Percentiles rank a stretch among this genome's conserved stretches.
These are phyloP conservation scores for Pseudocercospora fijiensis DNA, from an alignment of 2,329 filamentous ascomycete genomes.

Conservation along the genomic window DNA sequence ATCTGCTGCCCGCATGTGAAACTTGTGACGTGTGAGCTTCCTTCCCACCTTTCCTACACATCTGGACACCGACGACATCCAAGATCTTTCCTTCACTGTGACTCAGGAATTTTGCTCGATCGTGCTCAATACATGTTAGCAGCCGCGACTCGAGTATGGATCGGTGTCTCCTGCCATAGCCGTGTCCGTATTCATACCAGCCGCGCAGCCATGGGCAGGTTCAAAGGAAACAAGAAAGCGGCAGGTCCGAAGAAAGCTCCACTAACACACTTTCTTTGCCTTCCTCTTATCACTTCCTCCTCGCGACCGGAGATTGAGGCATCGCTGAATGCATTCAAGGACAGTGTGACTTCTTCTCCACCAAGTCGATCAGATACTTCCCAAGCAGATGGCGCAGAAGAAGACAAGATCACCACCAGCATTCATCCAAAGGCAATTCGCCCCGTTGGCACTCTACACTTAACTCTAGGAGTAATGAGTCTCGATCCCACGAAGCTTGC, in stretches of 20 bases:
- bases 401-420: background rate
- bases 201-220: background rate
- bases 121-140: background rate
- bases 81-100: background rate
- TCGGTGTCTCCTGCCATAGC: background rate
- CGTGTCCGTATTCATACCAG: background rate
- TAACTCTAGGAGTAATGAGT: constrained; percentile 85
- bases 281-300: constrained; percentile 64
- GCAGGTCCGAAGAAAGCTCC: constrained; percentile 41
- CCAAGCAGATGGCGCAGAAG: background rate
- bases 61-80: background rate
- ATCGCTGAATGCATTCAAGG: constrained; percentile 61
- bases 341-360: constrained; percentile 48
- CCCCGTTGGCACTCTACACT: constrained; percentile 76
- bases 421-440: constrained; percentile 60
- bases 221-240: constrained; percentile 11
- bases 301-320: constrained; percentile 65
- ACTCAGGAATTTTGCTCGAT: background rate
- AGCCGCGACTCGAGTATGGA: background rate
- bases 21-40: background rate
- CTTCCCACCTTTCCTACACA: background rate
- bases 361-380: background rate
- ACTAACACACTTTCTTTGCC: constrained; percentile 73
- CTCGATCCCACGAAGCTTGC: constrained; percentile 56
- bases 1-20: background rate